Evolutionary conservation across 1,284 basidiomycete genomes (phyloP).

Genomic region (Coriolopsis trogii): DNA sequence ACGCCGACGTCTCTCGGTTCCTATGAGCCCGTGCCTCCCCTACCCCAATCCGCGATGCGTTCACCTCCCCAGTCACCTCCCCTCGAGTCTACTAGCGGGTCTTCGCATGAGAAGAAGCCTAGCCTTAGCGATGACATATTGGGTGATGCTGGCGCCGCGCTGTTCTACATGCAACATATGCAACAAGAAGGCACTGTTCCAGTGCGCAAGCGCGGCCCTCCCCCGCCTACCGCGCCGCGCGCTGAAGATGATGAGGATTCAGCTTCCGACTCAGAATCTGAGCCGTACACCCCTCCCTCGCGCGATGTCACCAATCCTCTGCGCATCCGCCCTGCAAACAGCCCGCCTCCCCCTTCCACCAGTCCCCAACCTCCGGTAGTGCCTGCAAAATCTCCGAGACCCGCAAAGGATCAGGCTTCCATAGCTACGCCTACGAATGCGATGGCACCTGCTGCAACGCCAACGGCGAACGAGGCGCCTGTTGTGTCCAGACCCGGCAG

Average conservation of each 20-base stretch:
- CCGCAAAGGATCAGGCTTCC: slow-evolving; percentile 7
- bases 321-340: slow-evolving; percentile 24
- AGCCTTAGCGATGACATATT: slow-evolving; percentile 38
- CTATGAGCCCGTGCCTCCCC: neutral
- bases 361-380: slow-evolving; percentile 18
- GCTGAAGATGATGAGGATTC: slow-evolving; percentile 31
- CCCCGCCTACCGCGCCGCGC: slow-evolving; percentile 17
- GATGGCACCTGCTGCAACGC: slow-evolving; percentile 1
- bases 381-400: slow-evolving; percentile 14
- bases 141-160: slow-evolving; percentile 60
- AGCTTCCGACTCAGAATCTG: slow-evolving; percentile 27
- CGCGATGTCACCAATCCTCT: slow-evolving; percentile 24
- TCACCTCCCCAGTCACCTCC: neutral
- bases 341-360: slow-evolving; percentile 17
- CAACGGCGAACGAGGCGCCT: slow-evolving; percentile 7
- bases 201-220: slow-evolving; percentile 22
- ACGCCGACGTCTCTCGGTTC: slow-evolving; percentile 14
- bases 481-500: slow-evolving; percentile 23
- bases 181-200: slow-evolving; percentile 33
- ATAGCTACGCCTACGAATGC: neutral
- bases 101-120: slow-evolving; percentile 15
- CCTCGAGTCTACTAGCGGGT: neutral
- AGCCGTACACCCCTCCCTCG: slow-evolving; percentile 28
- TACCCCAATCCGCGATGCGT: slow-evolving; percentile 9
- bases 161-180: slow-evolving; percentile 70